Percentiles rank a stretch among this genome's conserved stretches.
phyloP scores from a whole-genome alignment of 169 alveolate species.

The Plasmodium fragile region DNA sequence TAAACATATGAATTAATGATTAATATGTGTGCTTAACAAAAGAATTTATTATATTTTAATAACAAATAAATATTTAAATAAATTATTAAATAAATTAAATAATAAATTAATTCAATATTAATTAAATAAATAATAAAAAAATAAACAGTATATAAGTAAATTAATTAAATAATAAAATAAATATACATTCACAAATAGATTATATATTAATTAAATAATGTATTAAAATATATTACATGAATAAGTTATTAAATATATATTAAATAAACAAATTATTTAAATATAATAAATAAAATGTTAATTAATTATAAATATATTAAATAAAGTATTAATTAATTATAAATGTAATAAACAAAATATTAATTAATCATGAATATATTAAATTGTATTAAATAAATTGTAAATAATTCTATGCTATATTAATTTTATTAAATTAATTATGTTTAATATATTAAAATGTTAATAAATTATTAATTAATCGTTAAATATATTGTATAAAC shows the following conservation, averaged over 20 bases:
- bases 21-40: neutral
- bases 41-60: too few relatives aligned
- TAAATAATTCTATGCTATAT: neutral
- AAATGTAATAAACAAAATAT: neutral
- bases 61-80: neutral
- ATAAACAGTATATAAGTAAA: neutral
- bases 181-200: neutral
- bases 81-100: neutral
- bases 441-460: too few relatives aligned
- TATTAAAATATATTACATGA: neutral
- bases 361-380: neutral
- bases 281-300: neutral
- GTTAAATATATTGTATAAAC: too few relatives aligned
- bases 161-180: neutral
- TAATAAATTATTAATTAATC: too few relatives aligned
- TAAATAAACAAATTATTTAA: neutral
- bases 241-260: neutral
- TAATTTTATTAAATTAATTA: too few relatives aligned
- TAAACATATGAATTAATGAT: too few relatives aligned
- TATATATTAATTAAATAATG: neutral
- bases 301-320: neutral
- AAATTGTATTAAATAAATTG: neutral
- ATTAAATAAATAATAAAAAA: neutral
- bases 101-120: neutral
- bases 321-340: neutral